phyloP scores from a whole-genome alignment of 1,284 basidiomycete species.

The Sporisorium iseilematis-ciliati region DNA sequence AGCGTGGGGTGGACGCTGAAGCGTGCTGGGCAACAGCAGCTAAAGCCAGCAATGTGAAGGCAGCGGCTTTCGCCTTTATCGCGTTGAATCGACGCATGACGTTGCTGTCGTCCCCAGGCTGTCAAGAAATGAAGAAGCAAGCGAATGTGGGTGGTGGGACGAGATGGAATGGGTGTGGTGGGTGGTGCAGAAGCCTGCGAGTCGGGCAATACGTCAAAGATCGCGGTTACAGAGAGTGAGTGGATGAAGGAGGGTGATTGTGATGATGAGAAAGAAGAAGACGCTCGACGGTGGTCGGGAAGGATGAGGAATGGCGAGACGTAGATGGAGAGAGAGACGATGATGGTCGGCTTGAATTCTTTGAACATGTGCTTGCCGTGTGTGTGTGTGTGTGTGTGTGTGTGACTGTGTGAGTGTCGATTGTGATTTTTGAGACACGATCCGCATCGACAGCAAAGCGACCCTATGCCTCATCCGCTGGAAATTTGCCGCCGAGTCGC shows the following conservation, averaged over 20 bases:
- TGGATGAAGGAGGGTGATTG: not conserved
- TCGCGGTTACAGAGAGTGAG: not conserved
- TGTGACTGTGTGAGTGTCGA: not conserved
- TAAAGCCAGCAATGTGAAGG: conserved; percentile 27
- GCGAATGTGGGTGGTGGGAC: not conserved
- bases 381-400: too few species aligned
- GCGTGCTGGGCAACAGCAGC: conserved; percentile 13
- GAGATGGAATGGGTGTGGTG: not conserved
- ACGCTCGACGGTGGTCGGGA: too few species aligned
- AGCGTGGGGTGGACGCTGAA: conserved; percentile 32
- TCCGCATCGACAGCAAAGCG: not conserved
- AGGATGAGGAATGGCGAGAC: too few species aligned
- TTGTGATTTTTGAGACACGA: conserved; percentile 1
- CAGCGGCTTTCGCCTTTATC: conserved; percentile 15
- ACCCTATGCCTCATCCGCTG: not conserved
- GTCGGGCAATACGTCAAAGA: not conserved
- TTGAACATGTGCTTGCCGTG: conserved; percentile 2
- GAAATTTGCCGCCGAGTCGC: conserved; percentile 6
- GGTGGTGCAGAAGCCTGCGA: not conserved
- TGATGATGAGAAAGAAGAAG: not conserved
- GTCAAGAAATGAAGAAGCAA: not conserved
- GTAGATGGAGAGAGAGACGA: not conserved
- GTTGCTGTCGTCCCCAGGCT: not conserved
- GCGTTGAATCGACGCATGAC: conserved; percentile 15
- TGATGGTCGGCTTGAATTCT: not conserved